Evolutionary conservation across 2,329 filamentous ascomycete species (phyloP).

Genomic region (Phoma sp.): DNA sequence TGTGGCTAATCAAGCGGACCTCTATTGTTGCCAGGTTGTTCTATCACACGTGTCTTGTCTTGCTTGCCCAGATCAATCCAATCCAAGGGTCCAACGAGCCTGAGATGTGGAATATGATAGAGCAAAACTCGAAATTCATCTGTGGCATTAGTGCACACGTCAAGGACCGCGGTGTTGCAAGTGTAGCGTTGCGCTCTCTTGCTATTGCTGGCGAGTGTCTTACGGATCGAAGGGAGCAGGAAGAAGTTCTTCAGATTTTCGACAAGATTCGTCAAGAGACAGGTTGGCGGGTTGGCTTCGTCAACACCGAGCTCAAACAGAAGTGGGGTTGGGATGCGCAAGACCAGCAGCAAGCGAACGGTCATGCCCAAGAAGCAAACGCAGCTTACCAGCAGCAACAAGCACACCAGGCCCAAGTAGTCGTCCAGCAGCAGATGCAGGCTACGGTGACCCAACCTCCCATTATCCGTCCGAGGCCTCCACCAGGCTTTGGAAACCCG

Average conservation of each 20-base stretch:
- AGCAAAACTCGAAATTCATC: slow-evolving; percentile 80
- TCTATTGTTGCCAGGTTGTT: slow-evolving; percentile 84
- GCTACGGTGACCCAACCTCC: slow-evolving; percentile 21
- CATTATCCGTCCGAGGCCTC: slow-evolving; percentile 40
- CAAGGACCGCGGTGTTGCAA: slow-evolving; percentile 79
- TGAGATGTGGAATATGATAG: slow-evolving; percentile 73
- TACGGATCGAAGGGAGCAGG: slow-evolving; percentile 72
- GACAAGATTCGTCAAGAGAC: slow-evolving; percentile 76
- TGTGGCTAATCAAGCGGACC: slow-evolving; percentile 85
- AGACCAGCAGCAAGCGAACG: slow-evolving; percentile 43
- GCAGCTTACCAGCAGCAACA: slow-evolving; percentile 32
- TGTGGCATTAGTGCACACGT: slow-evolving; percentile 89
- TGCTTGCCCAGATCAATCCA: slow-evolving; percentile 82
- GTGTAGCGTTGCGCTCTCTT: slow-evolving; percentile 79
- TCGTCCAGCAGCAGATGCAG: slow-evolving; percentile 16
- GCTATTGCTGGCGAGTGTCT: slow-evolving; percentile 79
- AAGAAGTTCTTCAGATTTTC: slow-evolving; percentile 80
- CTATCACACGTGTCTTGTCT: slow-evolving; percentile 84
- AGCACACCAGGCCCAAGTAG: slow-evolving; percentile 20
- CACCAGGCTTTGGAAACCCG: slow-evolving; percentile 69
- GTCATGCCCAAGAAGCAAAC: slow-evolving; percentile 26
- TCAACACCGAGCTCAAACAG: slow-evolving; percentile 75
- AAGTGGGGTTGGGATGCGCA: slow-evolving; percentile 74
- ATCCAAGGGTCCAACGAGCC: slow-evolving; percentile 64
- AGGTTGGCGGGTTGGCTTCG: slow-evolving; percentile 76